Evolutionary conservation across 352 stramenopile species (phyloP).

Genomic region (Pythium pyrilobum): DNA sequence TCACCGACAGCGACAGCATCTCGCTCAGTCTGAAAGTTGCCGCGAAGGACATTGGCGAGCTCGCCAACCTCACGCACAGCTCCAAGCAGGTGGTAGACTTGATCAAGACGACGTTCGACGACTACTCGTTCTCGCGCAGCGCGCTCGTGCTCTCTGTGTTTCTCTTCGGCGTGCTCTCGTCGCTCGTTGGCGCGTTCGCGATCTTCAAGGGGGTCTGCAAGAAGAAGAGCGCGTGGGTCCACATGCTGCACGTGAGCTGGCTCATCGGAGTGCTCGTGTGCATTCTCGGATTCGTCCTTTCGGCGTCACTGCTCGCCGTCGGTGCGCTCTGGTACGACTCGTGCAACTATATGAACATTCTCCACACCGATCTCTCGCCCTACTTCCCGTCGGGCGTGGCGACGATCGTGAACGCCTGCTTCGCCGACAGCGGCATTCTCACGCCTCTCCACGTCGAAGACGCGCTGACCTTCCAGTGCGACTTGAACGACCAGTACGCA

Average conservation of each 20-base stretch:
- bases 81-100: slow-evolving; percentile 53
- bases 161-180: slow-evolving; percentile 63
- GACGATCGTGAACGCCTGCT: slow-evolving; percentile 60
- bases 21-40: slow-evolving; percentile 38
- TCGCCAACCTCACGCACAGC: slow-evolving; percentile 48
- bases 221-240: slow-evolving; percentile 66
- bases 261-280: slow-evolving; percentile 64
- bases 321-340: slow-evolving; percentile 74
- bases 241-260: slow-evolving; percentile 76
- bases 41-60: slow-evolving; percentile 36
- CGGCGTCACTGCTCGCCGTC: slow-evolving; percentile 64
- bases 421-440: slow-evolving; percentile 60
- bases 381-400: slow-evolving; percentile 62
- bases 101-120: slow-evolving; percentile 61
- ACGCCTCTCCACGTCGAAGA: slow-evolving; percentile 45
- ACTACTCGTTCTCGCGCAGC: slow-evolving; percentile 72
- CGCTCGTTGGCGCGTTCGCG: slow-evolving; percentile 52
- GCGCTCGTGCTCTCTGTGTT: slow-evolving; percentile 76
- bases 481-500: slow-evolving; percentile 54
- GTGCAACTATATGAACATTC: slow-evolving; percentile 80
- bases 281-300: slow-evolving; percentile 74
- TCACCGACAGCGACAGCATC: slow-evolving; percentile 33
- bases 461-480: slow-evolving; percentile 54
- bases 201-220: slow-evolving; percentile 76
- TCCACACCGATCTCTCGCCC: slow-evolving; percentile 64